phyloP scores from a whole-genome alignment of 2,329 filamentous ascomycete species.

The Uncinocarpus reesii region DNA sequence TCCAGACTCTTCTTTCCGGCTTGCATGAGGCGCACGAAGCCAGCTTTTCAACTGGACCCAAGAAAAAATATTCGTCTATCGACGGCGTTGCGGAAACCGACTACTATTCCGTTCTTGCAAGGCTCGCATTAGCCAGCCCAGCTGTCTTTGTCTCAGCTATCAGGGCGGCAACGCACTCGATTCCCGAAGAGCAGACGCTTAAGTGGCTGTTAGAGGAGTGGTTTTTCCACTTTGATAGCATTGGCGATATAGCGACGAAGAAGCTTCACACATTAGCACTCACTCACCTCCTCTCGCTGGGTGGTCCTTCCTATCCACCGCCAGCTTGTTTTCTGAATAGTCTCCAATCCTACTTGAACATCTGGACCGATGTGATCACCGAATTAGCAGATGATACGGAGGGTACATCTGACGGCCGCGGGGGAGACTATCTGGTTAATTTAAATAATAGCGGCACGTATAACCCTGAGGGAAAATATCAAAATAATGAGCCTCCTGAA shows the following conservation, averaged over 20 bases:
- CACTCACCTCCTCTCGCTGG: conserved; percentile 36
- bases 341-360: conserved; percentile 38
- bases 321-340: conserved; percentile 34
- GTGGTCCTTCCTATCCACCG: conserved; percentile 28
- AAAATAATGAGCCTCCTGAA: conserved; percentile 33
- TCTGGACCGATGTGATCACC: conserved; percentile 39
- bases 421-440: conserved; percentile 35
- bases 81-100: conserved; percentile 70
- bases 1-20: conserved; percentile 53
- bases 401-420: conserved; percentile 26
- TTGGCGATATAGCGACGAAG: conserved; percentile 38
- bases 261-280: conserved; percentile 40
- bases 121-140: conserved; percentile 65
- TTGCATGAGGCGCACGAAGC: conserved; percentile 60
- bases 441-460: conserved; percentile 25
- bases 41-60: conserved; percentile 72
- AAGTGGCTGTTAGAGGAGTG: conserved; percentile 40
- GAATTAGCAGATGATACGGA: conserved; percentile 36
- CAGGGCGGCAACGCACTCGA: conserved; percentile 25
- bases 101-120: conserved; percentile 72
- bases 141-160: conserved; percentile 51
- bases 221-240: conserved; percentile 41
- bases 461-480: conserved; percentile 25
- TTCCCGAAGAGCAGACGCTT: conserved; percentile 28
- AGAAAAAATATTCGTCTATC: conserved; percentile 57